phyloP scores from a whole-genome alignment of 306 rosid genomes.

The Hippophae gyantsensis region DNA sequence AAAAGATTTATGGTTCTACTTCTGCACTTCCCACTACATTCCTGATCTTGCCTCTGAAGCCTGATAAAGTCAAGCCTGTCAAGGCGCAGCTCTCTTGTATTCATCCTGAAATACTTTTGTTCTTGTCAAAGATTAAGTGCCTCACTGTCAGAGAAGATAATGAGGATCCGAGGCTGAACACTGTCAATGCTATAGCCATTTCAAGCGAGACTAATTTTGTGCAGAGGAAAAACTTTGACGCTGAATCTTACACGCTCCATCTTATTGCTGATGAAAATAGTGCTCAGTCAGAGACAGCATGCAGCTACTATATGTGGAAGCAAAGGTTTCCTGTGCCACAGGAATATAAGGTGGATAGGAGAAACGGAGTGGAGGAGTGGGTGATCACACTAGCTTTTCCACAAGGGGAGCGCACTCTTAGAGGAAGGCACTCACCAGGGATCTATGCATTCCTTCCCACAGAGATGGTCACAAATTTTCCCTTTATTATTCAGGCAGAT shows the following conservation, averaged over 20 bases:
- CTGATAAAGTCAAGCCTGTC: constrained; percentile 49
- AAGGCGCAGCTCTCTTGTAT: constrained; percentile 55
- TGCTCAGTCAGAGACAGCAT: constrained; percentile 16
- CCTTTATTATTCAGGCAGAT: constrained; percentile 72
- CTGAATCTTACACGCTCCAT: constrained; percentile 56
- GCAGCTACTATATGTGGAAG: constrained; percentile 58
- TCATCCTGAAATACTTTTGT: constrained; percentile 60
- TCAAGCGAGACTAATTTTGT: constrained; percentile 33
- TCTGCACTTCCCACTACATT: constrained; percentile 47
- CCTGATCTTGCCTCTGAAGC: constrained; percentile 56
- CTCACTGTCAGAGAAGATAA: constrained; percentile 53
- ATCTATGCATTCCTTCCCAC: constrained; percentile 72
- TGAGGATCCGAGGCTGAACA: constrained; percentile 26
- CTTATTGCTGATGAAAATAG: constrained; percentile 34
- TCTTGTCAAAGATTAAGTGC: constrained; percentile 53
- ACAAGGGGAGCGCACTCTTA: constrained; percentile 32
- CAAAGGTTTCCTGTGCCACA: constrained; percentile 50
- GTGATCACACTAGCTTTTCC: constrained; percentile 61
- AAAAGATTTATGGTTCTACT: constrained; percentile 33
- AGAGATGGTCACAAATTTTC: constrained; percentile 60
- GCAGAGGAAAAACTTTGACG: constrained; percentile 49
- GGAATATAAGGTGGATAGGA: constrained; percentile 39
- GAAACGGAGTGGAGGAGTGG: constrained; percentile 52
- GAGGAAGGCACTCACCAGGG: constrained; percentile 43
- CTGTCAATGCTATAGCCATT: constrained; percentile 46